These are phyloP conservation scores for Sugiyamaella paludigena DNA, from an alignment of 1,139 yeast genomes.

Conservation along the genomic window DNA sequence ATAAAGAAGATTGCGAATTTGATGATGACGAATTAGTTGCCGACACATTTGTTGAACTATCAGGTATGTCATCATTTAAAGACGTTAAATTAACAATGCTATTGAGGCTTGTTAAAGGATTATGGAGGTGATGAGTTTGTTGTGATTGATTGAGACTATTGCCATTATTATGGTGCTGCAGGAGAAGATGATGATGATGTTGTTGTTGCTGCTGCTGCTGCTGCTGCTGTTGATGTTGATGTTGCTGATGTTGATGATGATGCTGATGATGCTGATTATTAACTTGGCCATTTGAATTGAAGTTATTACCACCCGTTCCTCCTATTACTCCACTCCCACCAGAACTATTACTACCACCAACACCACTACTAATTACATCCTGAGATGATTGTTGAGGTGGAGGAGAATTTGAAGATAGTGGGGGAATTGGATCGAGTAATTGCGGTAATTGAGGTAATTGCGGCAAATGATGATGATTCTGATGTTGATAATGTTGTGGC, in stretches of 20 bases:
- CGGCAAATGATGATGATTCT: neutral
- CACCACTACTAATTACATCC: too few species aligned
- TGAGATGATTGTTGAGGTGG: neutral
- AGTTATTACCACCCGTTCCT: neutral
- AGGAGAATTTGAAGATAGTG: conserved; percentile 1
- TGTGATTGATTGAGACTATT: conserved; percentile 1
- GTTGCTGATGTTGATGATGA: conserved; percentile 5
- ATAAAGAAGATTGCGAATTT: too few species aligned
- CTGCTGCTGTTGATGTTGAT: conserved; percentile 1
- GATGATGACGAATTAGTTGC: too few species aligned
- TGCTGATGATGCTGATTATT: conserved; percentile 1
- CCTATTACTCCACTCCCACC: too few species aligned
- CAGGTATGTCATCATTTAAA: conserved; percentile 1
- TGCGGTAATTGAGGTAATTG: conserved; percentile 6
- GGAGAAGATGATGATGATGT: conserved; percentile 1
- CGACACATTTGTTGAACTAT: too few species aligned
- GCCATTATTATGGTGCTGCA: neutral
- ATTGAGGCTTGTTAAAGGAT: neutral
- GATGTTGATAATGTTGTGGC: conserved; percentile 3
- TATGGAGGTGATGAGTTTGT: neutral
- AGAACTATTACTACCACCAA: too few species aligned
- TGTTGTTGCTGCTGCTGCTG: conserved; percentile 1
- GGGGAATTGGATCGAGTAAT: neutral
- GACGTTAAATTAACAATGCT: neutral
- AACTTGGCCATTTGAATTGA: neutral